Base-by-base conservation (phyloP, 805 yeast species). In the Candida multigemmis region DNA sequence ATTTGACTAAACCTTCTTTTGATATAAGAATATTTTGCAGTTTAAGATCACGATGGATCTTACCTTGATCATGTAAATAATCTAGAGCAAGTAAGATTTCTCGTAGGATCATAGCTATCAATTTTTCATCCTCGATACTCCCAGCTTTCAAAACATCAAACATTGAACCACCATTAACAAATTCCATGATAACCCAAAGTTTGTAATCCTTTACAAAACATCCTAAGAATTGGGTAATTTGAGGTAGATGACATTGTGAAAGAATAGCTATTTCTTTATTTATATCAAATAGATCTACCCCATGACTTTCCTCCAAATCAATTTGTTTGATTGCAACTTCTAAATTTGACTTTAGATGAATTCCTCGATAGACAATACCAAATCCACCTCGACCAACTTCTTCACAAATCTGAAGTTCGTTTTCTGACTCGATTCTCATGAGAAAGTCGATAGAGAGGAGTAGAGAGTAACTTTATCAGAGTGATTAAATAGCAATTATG, bases 131-230 rank as follows among this genome's bases (percentile, higher is more conserved):
- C 8, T 59, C 51, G 22, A 80, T 67, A 1, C 81, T 73, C 0
- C 81, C 63, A 0, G 79, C 73, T 16, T 60, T 55, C 22, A 80
- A 46, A 19, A 82, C 50, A 32, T 81, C 91, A 23, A 73, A 63
- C 25, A 82, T 64, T 4, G 85, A 74, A 3, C 93, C 93, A 0
- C 86, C 91, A 20, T 78, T 76, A n/a, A 80, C 65, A 46, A 55
- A 77, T 48, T 81, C 93, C 91, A 81, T 82, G 8, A 79, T 65
- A 28, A 81, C 80, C 86, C 87, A 79, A 9, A 81, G 60, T 46
- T 77, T 77, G 45, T 66, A 71, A 20, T 77, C 77, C 37, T 68
- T 67, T 17, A 78, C 76, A 46, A 79, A 78, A 34, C 84, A 77
- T 7, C 89, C 91, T 40, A 69, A 62, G 41, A 77, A 81, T 32